Evolutionary conservation across 768 basidiomycete species (phyloP), one percentile per base, ranked within the genome.

Genomic region (Phylloporus rhodoxanthus): DNA sequence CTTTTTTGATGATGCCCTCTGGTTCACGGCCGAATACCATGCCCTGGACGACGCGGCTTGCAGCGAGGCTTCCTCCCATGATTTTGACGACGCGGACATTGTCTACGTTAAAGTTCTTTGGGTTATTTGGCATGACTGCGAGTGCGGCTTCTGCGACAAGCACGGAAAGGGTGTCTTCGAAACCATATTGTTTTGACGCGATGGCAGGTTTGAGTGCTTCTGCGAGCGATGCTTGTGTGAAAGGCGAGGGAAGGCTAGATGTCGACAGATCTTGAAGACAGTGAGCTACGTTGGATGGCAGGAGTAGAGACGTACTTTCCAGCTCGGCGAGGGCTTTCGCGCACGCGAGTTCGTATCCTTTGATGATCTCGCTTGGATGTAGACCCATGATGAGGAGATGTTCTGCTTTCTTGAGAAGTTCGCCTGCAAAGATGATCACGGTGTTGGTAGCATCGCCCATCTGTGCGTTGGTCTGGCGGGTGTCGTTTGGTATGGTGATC

Each of bases 1-100:
- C 84, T 61, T 91, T 91, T 72, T 92, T 93, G 48, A 96, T 65
- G 43, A 79, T 75, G 44, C 92, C 91, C 70, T 99, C 96, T 0
- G 96, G 91, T 70, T 96, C 92, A 40, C 93, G 78, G 32, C 91
- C 91, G 56, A 98, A 98, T 0, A 99, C 96, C 96, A 99, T 99
- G 44, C 96, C 96, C 56, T 88, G 81, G 5, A 99, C 87, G 5
- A 99, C 94, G 48, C 77, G 81, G 69, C 92, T 95, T 20, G 75
- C 79, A 4, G 82, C 68, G n/a, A 99, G 71, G 60, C 79, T 87
- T 28, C 96, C 91, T 48, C 96, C 96, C 82, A 99, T 86, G 54
- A 99, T 97, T 72, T 98, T 99, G 61, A 99, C 96, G 21, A 99
- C 95, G 9, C 96, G 84, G 0, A 99, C 90, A 59, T 93, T 94